These are phyloP conservation scores for Pascua guehoae DNA, from an alignment of 1,284 basidiomycete species.

Conservation along the genomic window DNA sequence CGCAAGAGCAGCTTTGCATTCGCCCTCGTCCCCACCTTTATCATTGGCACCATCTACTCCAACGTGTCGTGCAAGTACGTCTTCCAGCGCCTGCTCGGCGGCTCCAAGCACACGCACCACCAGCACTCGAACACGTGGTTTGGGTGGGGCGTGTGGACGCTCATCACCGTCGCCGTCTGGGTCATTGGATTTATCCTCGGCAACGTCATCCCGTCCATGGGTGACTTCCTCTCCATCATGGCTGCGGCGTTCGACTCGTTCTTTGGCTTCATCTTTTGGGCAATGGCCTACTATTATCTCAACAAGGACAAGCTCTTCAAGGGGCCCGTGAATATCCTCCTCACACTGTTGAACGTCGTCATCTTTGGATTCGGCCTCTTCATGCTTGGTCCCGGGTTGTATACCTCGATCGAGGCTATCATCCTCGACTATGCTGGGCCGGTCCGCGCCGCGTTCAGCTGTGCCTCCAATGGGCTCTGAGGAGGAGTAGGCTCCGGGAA, in stretches of 20 bases:
- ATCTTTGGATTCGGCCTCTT: slow-evolving; percentile 49
- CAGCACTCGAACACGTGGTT: slow-evolving; percentile 57
- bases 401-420: slow-evolving; percentile 53
- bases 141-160: slow-evolving; percentile 61
- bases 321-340: slow-evolving; percentile 23
- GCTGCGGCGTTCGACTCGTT: slow-evolving; percentile 38
- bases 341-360: slow-evolving; percentile 46
- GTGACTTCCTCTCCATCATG: slow-evolving; percentile 50
- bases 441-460: slow-evolving; percentile 23
- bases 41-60: slow-evolving; percentile 45
- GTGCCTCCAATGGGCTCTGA: slow-evolving; percentile 14
- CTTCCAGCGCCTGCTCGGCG: slow-evolving; percentile 47
- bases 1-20: slow-evolving; percentile 52
- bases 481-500: too few relatives aligned
- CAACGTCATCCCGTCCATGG: slow-evolving; percentile 53
- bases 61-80: slow-evolving; percentile 43
- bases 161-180: slow-evolving; percentile 59
- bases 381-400: slow-evolving; percentile 53
- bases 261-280: slow-evolving; percentile 52
- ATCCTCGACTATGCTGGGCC: slow-evolving; percentile 36
- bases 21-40: slow-evolving; percentile 42
- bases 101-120: slow-evolving; percentile 50
- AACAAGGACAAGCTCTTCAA: slow-evolving; percentile 42
- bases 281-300: slow-evolving; percentile 50
- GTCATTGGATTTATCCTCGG: slow-evolving; percentile 61